Conservation (phyloP, 139 green algal genomes). For the Pseudopediastrum boryanum region DNA sequence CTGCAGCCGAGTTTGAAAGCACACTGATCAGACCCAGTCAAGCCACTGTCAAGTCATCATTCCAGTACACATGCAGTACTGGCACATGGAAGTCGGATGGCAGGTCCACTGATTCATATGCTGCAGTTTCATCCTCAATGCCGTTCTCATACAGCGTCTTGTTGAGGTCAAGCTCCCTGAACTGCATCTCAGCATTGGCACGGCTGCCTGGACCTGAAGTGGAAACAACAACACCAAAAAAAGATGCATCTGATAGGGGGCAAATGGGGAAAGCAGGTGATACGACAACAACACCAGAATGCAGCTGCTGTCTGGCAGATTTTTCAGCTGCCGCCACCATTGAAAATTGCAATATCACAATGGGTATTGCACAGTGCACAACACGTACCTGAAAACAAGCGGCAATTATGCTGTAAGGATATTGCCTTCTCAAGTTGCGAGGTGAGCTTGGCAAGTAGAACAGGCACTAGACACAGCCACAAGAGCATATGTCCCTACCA, state of each 20-base stretch:
- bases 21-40: no score
- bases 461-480: no score
- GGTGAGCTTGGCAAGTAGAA: no score
- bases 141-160: slow-evolving; percentile 72
- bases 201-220: neutral
- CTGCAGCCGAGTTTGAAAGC: no score
- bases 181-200: slow-evolving; percentile 9
- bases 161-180: slow-evolving; percentile 74
- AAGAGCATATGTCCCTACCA: no score
- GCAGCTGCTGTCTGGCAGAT: neutral
- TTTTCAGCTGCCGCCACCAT: neutral
- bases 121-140: slow-evolving; percentile 57
- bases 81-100: slow-evolving; percentile 64
- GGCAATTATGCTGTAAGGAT: no score
- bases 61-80: slow-evolving; percentile 82
- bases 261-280: no score
- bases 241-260: no score
- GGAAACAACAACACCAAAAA: no score
- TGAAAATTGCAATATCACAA: neutral
- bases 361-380: no score
- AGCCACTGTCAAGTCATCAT: slow-evolving; percentile 77
- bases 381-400: no score
- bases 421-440: no score
- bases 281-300: neutral
- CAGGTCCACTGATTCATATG: slow-evolving; percentile 64